Conservation (phyloP, 2,329 filamentous ascomycete species). For the Hypoxylon sp. region DNA sequence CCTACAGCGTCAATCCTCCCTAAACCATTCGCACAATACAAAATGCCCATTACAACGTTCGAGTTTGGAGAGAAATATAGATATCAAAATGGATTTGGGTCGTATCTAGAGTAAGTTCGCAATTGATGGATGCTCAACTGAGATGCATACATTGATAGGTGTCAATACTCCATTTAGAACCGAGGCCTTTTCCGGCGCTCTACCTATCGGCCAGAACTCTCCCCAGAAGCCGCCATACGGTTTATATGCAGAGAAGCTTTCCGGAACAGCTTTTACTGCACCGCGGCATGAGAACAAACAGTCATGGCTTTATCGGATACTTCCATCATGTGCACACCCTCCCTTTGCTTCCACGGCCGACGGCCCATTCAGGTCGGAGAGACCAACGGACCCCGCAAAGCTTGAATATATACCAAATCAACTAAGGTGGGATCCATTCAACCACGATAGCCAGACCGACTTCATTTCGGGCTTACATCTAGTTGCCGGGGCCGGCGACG, state of each 20-base stretch:
- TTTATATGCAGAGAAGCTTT: slow-evolving; percentile 74
- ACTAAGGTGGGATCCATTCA: slow-evolving; percentile 83
- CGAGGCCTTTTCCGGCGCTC: slow-evolving; percentile 71
- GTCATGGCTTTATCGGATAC: slow-evolving; percentile 67
- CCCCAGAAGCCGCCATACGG: slow-evolving; percentile 75
- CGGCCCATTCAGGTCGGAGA: slow-evolving; percentile 56
- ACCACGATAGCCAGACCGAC: slow-evolving; percentile 67
- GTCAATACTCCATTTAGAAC: slow-evolving; percentile 40
- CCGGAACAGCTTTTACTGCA: slow-evolving; percentile 67
- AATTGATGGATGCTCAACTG: no score
- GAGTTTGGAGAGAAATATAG: slow-evolving; percentile 58
- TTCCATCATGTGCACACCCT: slow-evolving; percentile 62
- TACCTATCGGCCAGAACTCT: slow-evolving; percentile 74
- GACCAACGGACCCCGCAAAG: slow-evolving; percentile 58
- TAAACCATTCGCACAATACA: slow-evolving; percentile 1
- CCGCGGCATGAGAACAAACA: slow-evolving; percentile 66
- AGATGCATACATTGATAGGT: background rate
- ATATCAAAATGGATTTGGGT: slow-evolving; percentile 75
- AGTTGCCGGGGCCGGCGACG: slow-evolving; percentile 77
- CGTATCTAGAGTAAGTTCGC: slow-evolving; percentile 69
- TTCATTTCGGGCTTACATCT: slow-evolving; percentile 65
- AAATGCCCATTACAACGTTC: slow-evolving; percentile 50
- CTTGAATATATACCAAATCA: slow-evolving; percentile 83
- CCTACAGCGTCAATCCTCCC: slow-evolving; percentile 8
- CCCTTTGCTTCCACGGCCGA: slow-evolving; percentile 47